Conservation (phyloP, 768 basidiomycete genomes). For the Lanmaoa rubissima region DNA sequence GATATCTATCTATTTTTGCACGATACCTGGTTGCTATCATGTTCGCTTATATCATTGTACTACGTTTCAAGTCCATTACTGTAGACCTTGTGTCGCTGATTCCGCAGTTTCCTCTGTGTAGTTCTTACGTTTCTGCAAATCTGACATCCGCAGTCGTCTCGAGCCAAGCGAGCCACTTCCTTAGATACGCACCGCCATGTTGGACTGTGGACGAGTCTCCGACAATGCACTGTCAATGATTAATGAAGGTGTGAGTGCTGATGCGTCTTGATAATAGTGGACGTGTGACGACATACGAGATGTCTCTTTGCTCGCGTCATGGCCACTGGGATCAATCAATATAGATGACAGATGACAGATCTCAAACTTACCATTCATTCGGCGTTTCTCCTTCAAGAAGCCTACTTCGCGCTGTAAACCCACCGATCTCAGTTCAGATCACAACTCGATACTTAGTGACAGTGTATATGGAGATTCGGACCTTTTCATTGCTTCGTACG, state of each 20-base stretch:
- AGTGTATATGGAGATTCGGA: constrained; percentile 25
- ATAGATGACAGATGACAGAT: background rate
- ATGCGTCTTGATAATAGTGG: background rate
- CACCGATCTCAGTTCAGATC: background rate
- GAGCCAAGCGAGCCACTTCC: constrained; percentile 88
- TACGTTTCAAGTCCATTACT: background rate
- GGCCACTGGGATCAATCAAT: constrained; percentile 50
- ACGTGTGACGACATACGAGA: constrained; percentile 52
- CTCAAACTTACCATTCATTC: constrained; percentile 72
- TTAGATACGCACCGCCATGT: constrained; percentile 81
- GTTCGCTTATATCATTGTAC: constrained; percentile 4
- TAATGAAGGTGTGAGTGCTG: background rate
- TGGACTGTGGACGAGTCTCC: constrained; percentile 92
- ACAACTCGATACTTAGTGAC: background rate
- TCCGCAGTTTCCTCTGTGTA: background rate
- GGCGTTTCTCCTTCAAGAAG: constrained; percentile 88
- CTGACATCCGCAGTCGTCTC: constrained; percentile 89
- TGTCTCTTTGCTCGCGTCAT: constrained; percentile 92
- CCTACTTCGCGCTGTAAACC: constrained; percentile 78
- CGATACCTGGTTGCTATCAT: background rate
- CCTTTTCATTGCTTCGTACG: constrained; percentile 88
- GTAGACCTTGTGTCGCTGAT: background rate
- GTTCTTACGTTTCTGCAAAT: constrained; percentile 59
- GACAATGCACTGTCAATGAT: constrained; percentile 67
- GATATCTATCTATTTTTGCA: constrained; percentile 19